Base-by-base conservation (phyloP, 108 stramenopile species). In the Halocafeteria seosinensis region DNA sequence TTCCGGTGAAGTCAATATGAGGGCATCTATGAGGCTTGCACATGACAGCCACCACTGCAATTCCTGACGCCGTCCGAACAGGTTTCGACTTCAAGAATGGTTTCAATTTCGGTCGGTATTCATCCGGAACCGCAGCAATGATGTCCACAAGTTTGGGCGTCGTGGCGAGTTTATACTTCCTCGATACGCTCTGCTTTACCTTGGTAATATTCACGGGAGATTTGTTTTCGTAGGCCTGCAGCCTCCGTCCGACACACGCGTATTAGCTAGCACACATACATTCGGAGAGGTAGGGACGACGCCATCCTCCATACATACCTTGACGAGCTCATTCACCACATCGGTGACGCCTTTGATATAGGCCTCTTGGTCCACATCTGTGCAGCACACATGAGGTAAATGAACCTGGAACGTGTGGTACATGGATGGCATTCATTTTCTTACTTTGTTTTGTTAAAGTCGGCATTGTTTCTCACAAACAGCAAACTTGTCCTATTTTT, bases 31-130 rank as follows among this genome's bases (percentile, higher is more conserved):
- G 92, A 11, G 92, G 92, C 66, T 93, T 93, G 70, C 77, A 76
- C 92, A 93, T 93, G 50, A 93, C 89, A 0, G 92, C 92, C 31
- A 93, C 92, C 2, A 93, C 87, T 0, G 89, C 87, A 11, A 93
- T 87, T 12, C 92, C 92, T 4, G 77, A 77, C 28, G 92, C 92
- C n/a, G 89, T 86, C 8, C 92, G 83, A 4, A 93, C 88, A 0
- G 92, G 92, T 66, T 90, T 90, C 33, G 85, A 82, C 62, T 87
- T 83, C 50, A 93, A 65, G 61, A 72, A 90, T 0, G 92, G 92
- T 66, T 83, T 65, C 11, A 93, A 62, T 61, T 84, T 82, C 9
- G 76, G 61, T 50, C 83, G 74, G 71, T 89, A 86, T 26, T 73
- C 62, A 23, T 75, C 62, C n/a, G 92, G 92, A 24, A 93, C 71